Base-by-base conservation (phyloP, 805 yeast species). In the Kuraishia floccosa region DNA sequence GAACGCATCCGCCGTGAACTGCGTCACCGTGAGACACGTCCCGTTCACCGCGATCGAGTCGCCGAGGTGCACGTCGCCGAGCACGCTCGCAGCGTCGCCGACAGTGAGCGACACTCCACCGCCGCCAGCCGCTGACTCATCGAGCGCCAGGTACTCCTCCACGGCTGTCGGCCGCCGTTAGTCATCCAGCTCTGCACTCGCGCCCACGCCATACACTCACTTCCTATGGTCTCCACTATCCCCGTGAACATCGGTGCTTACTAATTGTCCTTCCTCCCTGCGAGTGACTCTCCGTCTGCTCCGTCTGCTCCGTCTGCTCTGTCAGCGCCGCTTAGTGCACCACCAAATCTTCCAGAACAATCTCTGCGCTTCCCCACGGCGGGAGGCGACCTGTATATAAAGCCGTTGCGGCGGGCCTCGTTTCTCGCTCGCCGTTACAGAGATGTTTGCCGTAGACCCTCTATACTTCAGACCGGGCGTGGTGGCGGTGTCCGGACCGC, bases 11-110 rank as follows among this genome's bases (percentile, higher is more conserved):
- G 61, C 55, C 31, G 47, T 50, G 44, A 84, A 86, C 40, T 78
- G 86, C 0, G 95, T 86, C 6, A 89, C 96, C 0, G 99, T 91
- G 21, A 91, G 64, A 55, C 99, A 91, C 3, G 72, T 72, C 6
- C 98, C 98, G 49, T 83, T 83, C 18, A 89, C 72, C 17, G 91
- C 73, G 35, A 91, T 91, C 11, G 95, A 83, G 56, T 91, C 99
- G 9, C 99, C 99, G 24, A 89, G 56, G 46, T 86, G 87, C 39
- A 83, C 86, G 50, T 91, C 99, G 0, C 47, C 63, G 11, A 89
- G 60, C 18, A 91, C 74, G 3, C 58, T 53, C 0, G 62, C 47
- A 18, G 86, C 81, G 38, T 80, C 72, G 2, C 62, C 59, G 23
- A 89, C 69, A 3, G 72, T 68, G 24, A 86, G 47, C 0, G 94